These are phyloP conservation scores for Salisapilia sapeloensis DNA, from an alignment of 352 stramenopile species.

Conservation along the genomic window DNA sequence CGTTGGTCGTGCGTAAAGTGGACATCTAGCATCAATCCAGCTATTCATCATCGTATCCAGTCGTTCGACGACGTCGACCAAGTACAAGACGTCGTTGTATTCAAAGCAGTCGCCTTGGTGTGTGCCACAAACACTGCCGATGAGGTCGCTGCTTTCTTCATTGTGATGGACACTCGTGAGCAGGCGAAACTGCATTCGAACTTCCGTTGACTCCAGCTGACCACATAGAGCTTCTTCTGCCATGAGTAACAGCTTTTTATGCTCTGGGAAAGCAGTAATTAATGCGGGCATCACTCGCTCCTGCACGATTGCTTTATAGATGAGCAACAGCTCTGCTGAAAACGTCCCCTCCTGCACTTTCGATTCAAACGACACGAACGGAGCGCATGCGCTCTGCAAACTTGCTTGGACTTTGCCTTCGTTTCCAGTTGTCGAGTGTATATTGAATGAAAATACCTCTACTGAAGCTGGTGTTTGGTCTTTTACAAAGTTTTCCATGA, in stretches of 20 bases:
- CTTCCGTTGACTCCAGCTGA: conserved; percentile 18
- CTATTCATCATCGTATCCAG: conserved; percentile 53
- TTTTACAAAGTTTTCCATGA: conserved; percentile 26
- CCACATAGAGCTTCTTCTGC: conserved; percentile 16
- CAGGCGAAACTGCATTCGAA: conserved; percentile 40
- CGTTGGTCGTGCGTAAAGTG: conserved; percentile 47
- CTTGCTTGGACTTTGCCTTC: conserved; percentile 9
- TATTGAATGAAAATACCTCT: no score
- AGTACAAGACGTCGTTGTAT: conserved; percentile 35
- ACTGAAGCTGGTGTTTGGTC: no score
- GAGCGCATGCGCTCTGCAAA: conserved; percentile 16
- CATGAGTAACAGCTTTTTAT: conserved; percentile 37
- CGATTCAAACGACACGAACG: conserved; percentile 18
- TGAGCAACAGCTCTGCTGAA: conserved; percentile 15
- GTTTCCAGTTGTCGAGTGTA: conserved; percentile 16
- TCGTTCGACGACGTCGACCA: conserved; percentile 43
- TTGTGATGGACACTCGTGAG: conserved; percentile 40
- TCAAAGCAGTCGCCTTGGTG: conserved; percentile 32
- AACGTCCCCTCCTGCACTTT: conserved; percentile 33
- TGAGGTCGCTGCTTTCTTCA: conserved; percentile 16
- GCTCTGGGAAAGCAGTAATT: conserved; percentile 25
- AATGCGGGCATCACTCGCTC: conserved; percentile 18
- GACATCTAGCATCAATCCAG: conserved; percentile 57
- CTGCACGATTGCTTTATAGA: conserved; percentile 23
- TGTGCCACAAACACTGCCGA: conserved; percentile 30